Evolutionary conservation across 2,329 filamentous ascomycete genomes (phyloP).

Genomic region (Cladosporium sp.): DNA sequence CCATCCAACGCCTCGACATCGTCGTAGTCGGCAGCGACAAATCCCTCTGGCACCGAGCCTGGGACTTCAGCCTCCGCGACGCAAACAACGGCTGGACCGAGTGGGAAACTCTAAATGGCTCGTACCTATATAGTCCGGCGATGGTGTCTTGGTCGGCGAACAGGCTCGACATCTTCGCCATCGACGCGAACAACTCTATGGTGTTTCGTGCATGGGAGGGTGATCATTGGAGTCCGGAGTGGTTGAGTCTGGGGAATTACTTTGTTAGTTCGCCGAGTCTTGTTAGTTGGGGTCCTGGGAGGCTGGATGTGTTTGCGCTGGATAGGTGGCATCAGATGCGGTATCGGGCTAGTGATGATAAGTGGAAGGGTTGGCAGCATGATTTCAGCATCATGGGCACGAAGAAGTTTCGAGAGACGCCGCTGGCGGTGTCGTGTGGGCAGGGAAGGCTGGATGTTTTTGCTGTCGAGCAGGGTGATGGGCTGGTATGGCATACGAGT

Average conservation of each 20-base stretch:
- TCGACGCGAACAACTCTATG: not conserved
- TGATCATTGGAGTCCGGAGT: not conserved
- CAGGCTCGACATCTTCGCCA: not conserved
- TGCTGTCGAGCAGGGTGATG: not conserved
- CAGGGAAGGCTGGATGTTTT: not conserved
- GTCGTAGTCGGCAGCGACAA: not conserved
- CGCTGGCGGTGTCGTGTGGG: not conserved
- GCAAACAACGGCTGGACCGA: not conserved
- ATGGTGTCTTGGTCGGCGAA: not conserved
- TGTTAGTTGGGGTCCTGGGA: not conserved
- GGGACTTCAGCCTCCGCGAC: not conserved
- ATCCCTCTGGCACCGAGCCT: not conserved
- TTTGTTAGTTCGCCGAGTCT: not conserved
- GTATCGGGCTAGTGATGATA: not conserved
- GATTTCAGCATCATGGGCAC: not conserved
- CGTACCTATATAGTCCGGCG: not conserved
- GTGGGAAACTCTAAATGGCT: not conserved
- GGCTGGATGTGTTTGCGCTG: not conserved
- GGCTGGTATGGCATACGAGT: not conserved
- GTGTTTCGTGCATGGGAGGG: not conserved
- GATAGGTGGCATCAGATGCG: not conserved
- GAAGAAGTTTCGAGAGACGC: not conserved
- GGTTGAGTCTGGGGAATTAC: not conserved
- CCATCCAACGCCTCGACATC: not conserved
- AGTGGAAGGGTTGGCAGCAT: not conserved